Percentiles rank a stretch among this genome's conserved stretches.
Evolutionary conservation across 2,329 filamentous ascomycete species (phyloP).

Genomic region (Diaporthe sp.): DNA sequence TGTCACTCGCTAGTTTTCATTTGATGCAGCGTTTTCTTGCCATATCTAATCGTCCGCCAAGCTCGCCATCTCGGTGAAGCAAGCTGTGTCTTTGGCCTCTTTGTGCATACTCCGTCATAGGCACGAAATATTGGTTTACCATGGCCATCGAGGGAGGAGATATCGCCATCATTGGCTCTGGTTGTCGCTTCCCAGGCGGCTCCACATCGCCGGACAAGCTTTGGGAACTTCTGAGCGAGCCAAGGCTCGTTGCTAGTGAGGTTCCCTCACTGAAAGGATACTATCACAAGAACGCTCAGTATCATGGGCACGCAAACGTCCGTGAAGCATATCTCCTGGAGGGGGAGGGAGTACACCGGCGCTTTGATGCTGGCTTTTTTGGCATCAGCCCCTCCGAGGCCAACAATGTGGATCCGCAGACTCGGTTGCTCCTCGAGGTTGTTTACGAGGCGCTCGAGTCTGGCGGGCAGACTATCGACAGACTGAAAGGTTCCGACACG

Average conservation of each 20-base stretch:
- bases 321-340: background rate
- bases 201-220: no score
- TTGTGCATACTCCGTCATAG: no score
- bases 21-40: no score
- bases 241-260: no score
- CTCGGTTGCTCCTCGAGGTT: constrained; percentile 39
- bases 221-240: no score
- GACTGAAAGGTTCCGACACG: constrained; percentile 44
- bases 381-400: constrained; percentile 43
- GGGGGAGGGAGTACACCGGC: constrained; percentile 30
- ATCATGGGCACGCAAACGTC: background rate
- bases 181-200: constrained; percentile 55
- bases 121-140: background rate
- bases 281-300: background rate
- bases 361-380: constrained; percentile 47
- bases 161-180: constrained; percentile 57
- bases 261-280: no score
- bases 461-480: constrained; percentile 41
- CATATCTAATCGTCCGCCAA: no score
- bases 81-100: no score
- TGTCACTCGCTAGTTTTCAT: no score
- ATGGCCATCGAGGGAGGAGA: background rate
- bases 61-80: no score
- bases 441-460: constrained; percentile 44
- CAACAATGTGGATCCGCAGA: constrained; percentile 39